phyloP scores from a whole-genome alignment of 305 asterid species.

The Ilex paraguariensis region DNA sequence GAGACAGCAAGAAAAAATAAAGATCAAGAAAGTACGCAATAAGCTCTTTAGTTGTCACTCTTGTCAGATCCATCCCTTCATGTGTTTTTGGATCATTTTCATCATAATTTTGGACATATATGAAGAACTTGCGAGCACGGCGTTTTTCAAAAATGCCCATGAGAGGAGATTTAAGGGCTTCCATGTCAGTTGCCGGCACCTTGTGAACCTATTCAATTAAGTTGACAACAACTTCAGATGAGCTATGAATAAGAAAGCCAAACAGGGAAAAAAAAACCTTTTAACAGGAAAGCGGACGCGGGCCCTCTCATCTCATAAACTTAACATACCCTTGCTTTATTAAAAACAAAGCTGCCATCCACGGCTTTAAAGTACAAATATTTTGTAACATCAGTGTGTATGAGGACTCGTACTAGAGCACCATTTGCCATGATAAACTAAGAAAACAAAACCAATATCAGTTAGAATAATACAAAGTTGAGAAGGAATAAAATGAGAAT shows the following conservation, averaged over 20 bases:
- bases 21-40: constrained; percentile 52
- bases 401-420: constrained; percentile 84
- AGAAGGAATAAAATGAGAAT: constrained; percentile 7
- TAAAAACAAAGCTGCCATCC: constrained; percentile 91
- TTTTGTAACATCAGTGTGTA: constrained; percentile 91
- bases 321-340: constrained; percentile 74
- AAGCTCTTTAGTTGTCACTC: constrained; percentile 75
- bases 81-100: constrained; percentile 91
- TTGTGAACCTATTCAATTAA: constrained; percentile 64
- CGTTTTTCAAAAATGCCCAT: constrained; percentile 98
- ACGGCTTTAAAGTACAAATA: constrained; percentile 88
- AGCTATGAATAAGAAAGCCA: neutral
- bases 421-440: constrained; percentile 99
- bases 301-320: too few species aligned
- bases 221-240: constrained; percentile 10
- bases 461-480: constrained; percentile 17
- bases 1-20: neutral
- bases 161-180: constrained; percentile 95
- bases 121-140: constrained; percentile 92
- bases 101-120: constrained; percentile 82
- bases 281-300: neutral
- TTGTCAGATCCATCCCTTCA: constrained; percentile 93
- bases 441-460: constrained; percentile 10
- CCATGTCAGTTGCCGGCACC: constrained; percentile 98
- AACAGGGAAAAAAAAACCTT: neutral